These are phyloP conservation scores for Globisporangium cederbergense DNA, from an alignment of 352 stramenopile genomes.

Conservation along the genomic window DNA sequence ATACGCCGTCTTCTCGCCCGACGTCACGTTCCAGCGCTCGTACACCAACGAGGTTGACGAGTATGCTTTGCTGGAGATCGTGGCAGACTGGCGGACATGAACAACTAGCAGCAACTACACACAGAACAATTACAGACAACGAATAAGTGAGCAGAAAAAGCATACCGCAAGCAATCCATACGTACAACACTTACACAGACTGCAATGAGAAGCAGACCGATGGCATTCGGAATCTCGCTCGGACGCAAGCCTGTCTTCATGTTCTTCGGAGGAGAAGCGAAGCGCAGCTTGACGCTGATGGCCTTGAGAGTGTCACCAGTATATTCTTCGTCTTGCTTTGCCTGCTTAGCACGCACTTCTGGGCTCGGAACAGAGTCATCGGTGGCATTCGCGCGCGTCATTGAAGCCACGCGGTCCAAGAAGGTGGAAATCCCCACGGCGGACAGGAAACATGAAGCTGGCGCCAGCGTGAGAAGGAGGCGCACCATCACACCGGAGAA, in stretches of 20 bases:
- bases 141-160: neutral
- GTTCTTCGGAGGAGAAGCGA: conserved; percentile 16
- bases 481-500: conserved; percentile 93
- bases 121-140: conserved; percentile 7
- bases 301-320: conserved; percentile 28
- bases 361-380: conserved; percentile 1
- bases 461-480: conserved; percentile 89
- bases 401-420: conserved; percentile 38
- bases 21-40: conserved; percentile 53
- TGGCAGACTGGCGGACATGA: conserved; percentile 56
- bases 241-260: conserved; percentile 9
- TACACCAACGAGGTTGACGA: conserved; percentile 80
- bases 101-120: conserved; percentile 61
- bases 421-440: conserved; percentile 78
- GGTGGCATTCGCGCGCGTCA: conserved; percentile 15
- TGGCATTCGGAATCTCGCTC: conserved; percentile 21
- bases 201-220: conserved; percentile 49
- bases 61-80: conserved; percentile 68
- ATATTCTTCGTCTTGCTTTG: conserved; percentile 4
- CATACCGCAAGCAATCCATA: neutral
- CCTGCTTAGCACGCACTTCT: neutral
- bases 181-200: conserved; percentile 36
- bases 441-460: conserved; percentile 86
- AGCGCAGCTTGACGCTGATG: conserved; percentile 30
- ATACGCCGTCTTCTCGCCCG: conserved; percentile 34